A percentile compares a stretch with the other conserved stretches of the same genome.
phyloP scores from a whole-genome alignment of 1,284 basidiomycete genomes.

The Malassezia equina region DNA sequence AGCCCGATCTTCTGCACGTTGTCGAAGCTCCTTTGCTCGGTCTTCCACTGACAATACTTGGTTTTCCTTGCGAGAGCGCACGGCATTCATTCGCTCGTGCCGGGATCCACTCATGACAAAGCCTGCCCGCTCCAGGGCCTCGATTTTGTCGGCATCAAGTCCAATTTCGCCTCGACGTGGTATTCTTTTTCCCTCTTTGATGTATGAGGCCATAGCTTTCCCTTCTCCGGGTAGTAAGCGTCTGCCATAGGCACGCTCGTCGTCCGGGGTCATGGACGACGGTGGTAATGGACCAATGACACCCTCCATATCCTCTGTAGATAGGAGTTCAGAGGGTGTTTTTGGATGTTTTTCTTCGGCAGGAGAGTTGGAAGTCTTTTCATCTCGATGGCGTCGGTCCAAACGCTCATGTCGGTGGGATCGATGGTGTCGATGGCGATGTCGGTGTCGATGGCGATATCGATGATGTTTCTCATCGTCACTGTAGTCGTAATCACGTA shows the following conservation, averaged over 20 bases:
- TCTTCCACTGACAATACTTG: slow-evolving; percentile 92
- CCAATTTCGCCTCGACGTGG: slow-evolving; percentile 98
- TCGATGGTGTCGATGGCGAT: slow-evolving; percentile 4
- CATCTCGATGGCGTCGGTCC: not conserved
- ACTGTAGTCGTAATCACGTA: not conserved
- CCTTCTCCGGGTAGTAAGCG: slow-evolving; percentile 87
- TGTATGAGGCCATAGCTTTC: slow-evolving; percentile 88
- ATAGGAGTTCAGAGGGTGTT: not conserved
- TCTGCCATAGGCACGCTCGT: slow-evolving; percentile 56
- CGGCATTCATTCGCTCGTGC: slow-evolving; percentile 74
- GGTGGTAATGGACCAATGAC: not conserved
- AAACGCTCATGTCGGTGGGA: not conserved
- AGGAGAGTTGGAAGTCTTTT: not conserved
- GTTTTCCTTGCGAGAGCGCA: slow-evolving; percentile 90
- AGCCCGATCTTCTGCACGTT: slow-evolving; percentile 83
- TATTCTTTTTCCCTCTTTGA: slow-evolving; percentile 80
- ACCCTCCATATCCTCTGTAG: not conserved
- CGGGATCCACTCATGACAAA: slow-evolving; percentile 96
- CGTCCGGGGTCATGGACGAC: not conserved
- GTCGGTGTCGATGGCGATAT: not conserved
- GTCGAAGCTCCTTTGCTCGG: slow-evolving; percentile 80
- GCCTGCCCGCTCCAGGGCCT: slow-evolving; percentile 73
- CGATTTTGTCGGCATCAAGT: slow-evolving; percentile 73
- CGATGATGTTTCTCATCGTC: not conserved
- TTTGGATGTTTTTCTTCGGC: too few species aligned